Evolutionary conservation across 805 yeast species (phyloP), one percentile per base, ranked within the genome.

Genomic region (Saccharomycopsis olivae): DNA sequence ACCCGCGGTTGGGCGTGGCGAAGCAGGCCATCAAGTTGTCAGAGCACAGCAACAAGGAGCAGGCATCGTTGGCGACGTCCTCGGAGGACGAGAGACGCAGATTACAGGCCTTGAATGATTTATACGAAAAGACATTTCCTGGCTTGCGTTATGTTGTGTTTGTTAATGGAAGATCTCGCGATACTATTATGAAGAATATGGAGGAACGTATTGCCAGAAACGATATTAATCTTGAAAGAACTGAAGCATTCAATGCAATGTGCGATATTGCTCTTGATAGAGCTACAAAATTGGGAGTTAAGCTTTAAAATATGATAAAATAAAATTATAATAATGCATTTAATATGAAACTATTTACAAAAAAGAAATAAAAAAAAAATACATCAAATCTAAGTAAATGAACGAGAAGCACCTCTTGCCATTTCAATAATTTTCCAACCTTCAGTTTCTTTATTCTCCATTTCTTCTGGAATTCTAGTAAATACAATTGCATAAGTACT

Each of bases 341-440:
- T 23, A 23, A 5, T 18, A 3, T n/a, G 29, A n/a, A 13, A 29
- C 4, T 17, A 9, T 28, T 6, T 23, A 34, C 36, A 25, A 25
- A 15, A 16, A 24, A 20, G 16, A n/a, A 21, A 15, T 14, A 13
- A 10, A 28, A 19, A 15, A 27, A 2, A 35, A 35, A 4, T 21
- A 34, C 10, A 34, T 15, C 18, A 32, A 15, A 13, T 20, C 17
- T 20, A 40, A 11, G 43, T 40, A 28, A 35, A 40, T 6, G 43
- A 35, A 40, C 43, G 39, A 19, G 39, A 18, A 35, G 33, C 43
- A 51, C 95, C 96, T 55, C 95, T 78, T 36, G 85, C 96, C 57
- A 89, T 84, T 64, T 89, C 97, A 54, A 89, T 61, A 41, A 92
- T 76, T 66, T 84, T 85, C 98, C 98, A 92, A 25, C 99, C 99